Evolutionary conservation across 1,139 yeast genomes (phyloP).

Genomic region (Zygotorulaspora mrakii): DNA sequence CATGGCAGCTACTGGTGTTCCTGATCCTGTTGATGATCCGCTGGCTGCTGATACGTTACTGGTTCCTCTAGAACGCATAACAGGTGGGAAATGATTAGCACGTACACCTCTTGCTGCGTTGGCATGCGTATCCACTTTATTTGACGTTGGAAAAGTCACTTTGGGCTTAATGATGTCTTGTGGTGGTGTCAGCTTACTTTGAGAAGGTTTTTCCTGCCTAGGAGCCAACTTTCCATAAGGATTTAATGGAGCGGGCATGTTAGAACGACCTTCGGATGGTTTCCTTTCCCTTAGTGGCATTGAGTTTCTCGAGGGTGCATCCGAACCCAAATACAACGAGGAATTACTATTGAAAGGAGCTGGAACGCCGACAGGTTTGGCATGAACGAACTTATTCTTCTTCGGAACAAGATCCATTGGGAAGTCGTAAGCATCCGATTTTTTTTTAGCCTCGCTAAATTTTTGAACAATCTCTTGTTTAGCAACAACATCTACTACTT

Average conservation of each 20-base stretch:
- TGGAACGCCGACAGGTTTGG: conserved; percentile 37
- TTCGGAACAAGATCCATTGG: conserved; percentile 54
- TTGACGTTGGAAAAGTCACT: conserved; percentile 6
- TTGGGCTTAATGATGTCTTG: conserved; percentile 13
- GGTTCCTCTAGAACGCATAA: conserved; percentile 22
- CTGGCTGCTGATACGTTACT: conserved; percentile 28
- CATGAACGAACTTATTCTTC: conserved; percentile 39
- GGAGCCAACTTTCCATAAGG: conserved; percentile 12
- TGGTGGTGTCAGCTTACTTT: conserved; percentile 17
- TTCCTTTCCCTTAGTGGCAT: conserved; percentile 2
- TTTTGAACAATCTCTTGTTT: conserved; percentile 34
- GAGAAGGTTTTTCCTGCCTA: conserved; percentile 7
- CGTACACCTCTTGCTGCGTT: conserved; percentile 5
- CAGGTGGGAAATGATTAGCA: conserved; percentile 5
- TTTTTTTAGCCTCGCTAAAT: conserved; percentile 49
- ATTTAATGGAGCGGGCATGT: conserved; percentile 10
- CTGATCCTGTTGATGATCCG: conserved; percentile 9
- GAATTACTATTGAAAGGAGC: conserved; percentile 12
- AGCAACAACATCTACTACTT: conserved; percentile 2
- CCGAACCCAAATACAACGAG: conserved; percentile 8
- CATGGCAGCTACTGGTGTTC: conserved; percentile 10
- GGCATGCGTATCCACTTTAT: conserved; percentile 5
- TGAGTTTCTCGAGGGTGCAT: conserved; percentile 7
- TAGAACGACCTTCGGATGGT: not conserved
- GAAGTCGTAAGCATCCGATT: conserved; percentile 75